phyloP scores from a whole-genome alignment of 2,329 filamentous ascomycete genomes.

The Aciculosporium take region DNA sequence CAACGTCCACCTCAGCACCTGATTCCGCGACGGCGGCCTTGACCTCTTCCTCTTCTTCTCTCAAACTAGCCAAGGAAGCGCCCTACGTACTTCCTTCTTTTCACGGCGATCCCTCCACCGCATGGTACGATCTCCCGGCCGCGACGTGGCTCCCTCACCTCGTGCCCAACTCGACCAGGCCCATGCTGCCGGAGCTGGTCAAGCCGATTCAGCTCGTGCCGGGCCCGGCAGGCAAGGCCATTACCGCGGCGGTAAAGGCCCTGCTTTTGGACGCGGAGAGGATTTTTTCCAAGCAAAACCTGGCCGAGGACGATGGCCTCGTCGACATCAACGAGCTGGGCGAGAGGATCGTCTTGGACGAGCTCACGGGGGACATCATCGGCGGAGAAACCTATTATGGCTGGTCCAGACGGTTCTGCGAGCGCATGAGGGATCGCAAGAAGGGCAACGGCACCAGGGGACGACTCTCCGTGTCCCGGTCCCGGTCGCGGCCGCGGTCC shows the following conservation, averaged over 20 bases:
- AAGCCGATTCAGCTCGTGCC: constrained; percentile 56
- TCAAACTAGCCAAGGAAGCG: constrained; percentile 36
- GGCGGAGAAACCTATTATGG: constrained; percentile 71
- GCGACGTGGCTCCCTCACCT: constrained; percentile 70
- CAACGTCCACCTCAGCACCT: constrained; percentile 10
- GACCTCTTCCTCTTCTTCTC: constrained; percentile 8
- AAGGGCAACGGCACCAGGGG: constrained; percentile 16
- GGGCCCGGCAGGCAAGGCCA: constrained; percentile 51
- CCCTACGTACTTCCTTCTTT: constrained; percentile 60
- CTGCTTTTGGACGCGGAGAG: constrained; percentile 56
- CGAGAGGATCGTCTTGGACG: constrained; percentile 50
- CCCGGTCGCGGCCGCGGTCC: constrained; percentile 11
- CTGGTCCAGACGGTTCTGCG: constrained; percentile 69
- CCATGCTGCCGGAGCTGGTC: constrained; percentile 58
- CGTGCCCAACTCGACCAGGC: constrained; percentile 57
- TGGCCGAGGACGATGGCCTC: constrained; percentile 32
- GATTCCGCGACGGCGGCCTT: no score
- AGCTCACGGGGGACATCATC: constrained; percentile 49
- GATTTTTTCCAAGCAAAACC: constrained; percentile 45
- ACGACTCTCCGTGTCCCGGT: constrained; percentile 10
- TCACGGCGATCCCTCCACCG: constrained; percentile 59
- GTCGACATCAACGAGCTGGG: constrained; percentile 65
- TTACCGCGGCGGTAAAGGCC: constrained; percentile 53
- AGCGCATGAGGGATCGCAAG: constrained; percentile 56
- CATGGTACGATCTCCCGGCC: constrained; percentile 73